Percentiles rank a stretch among this genome's conserved stretches.
Conservation (phyloP, 1,139 yeast species). For the Pichia sorboxylosa region DNA sequence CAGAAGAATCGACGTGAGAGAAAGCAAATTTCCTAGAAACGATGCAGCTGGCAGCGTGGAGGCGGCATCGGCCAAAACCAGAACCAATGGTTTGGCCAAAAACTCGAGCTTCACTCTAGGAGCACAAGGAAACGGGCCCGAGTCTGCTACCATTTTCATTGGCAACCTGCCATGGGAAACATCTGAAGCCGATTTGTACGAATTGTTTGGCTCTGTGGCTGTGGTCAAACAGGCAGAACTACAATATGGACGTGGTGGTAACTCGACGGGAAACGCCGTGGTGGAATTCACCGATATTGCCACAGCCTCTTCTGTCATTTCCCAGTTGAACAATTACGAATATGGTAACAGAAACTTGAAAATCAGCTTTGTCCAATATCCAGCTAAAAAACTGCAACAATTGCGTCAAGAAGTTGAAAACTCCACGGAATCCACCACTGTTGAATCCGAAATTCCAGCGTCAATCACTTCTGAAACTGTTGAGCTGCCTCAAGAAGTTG, state of each 20-base stretch:
- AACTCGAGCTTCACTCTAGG: conserved; percentile 52
- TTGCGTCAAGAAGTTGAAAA: conserved; percentile 9
- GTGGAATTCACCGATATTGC: conserved; percentile 63
- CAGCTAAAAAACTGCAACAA: conserved; percentile 8
- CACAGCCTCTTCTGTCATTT: conserved; percentile 64
- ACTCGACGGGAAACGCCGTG: conserved; percentile 75
- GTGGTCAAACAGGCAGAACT: conserved; percentile 68
- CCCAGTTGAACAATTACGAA: conserved; percentile 62
- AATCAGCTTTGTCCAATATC: conserved; percentile 46
- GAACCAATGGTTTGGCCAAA: conserved; percentile 18
- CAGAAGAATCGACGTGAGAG: conserved; percentile 57
- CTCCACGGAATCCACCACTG: not conserved
- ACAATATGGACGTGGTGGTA: conserved; percentile 52
- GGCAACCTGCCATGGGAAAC: conserved; percentile 84
- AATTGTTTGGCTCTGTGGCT: conserved; percentile 80
- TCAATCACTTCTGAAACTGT: not conserved
- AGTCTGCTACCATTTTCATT: conserved; percentile 54
- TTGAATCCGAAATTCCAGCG: not conserved
- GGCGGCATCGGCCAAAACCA: conserved; percentile 7
- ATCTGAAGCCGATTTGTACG: conserved; percentile 71
- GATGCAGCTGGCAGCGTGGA: conserved; percentile 7
- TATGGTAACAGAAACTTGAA: conserved; percentile 73
- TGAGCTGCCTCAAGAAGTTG: not conserved
- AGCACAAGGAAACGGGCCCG: conserved; percentile 55
- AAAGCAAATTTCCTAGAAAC: conserved; percentile 33